These are phyloP conservation scores for Mucor plumbeus DNA, from an alignment of 371 early-diverging fungal species.

Conservation along the genomic window DNA sequence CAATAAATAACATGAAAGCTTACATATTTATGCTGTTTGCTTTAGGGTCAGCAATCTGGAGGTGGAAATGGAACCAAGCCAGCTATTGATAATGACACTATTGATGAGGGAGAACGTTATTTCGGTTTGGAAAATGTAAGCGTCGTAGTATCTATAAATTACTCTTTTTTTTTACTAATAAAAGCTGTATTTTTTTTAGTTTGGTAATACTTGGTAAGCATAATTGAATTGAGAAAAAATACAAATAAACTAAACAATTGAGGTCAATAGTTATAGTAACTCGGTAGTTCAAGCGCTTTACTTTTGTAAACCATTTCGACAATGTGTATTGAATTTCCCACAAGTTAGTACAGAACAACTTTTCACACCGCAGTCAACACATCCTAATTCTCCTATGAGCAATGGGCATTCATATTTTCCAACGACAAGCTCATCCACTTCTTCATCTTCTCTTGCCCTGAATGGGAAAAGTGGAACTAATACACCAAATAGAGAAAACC, in stretches of 20 bases:
- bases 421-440: conserved; percentile 39
- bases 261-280: conserved; percentile 83
- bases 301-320: conserved; percentile 94
- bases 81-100: conserved; percentile 34
- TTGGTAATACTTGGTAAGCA: conserved; percentile 89
- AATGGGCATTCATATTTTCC: conserved; percentile 29
- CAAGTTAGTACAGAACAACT: conserved; percentile 25
- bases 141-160: not conserved
- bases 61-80: conserved; percentile 29
- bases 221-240: not conserved
- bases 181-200: conserved; percentile 48
- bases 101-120: conserved; percentile 71
- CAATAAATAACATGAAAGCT: not conserved
- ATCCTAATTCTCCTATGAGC: conserved; percentile 13
- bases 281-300: conserved; percentile 96
- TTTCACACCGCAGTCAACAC: conserved; percentile 6
- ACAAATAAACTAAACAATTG: not conserved
- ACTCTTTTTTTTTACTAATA: not conserved
- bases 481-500: conserved; percentile 6
- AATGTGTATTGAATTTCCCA: conserved; percentile 83
- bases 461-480: conserved; percentile 24
- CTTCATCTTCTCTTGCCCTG: conserved; percentile 31
- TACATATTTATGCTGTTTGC: not conserved
- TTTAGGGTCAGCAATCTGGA: conserved; percentile 48
- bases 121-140: conserved; percentile 93